Evolutionary conservation across 768 basidiomycete species (phyloP), one percentile per base, ranked within the genome.

Genomic region (Amanita fuliginea): DNA sequence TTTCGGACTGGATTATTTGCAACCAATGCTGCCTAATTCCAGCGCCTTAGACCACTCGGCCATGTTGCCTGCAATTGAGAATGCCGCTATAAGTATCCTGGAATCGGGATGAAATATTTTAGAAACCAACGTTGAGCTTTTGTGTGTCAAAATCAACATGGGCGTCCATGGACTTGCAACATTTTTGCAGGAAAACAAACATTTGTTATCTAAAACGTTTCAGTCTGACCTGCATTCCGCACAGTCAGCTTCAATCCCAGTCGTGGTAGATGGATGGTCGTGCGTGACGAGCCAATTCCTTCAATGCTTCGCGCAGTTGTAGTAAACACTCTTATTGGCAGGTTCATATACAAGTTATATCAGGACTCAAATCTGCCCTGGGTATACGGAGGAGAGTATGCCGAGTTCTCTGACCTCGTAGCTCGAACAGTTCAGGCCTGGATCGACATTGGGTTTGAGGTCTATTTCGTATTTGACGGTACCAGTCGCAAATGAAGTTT

Each of bases 261-360:
- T 89, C 52, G 81, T 92, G 7, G 76, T 91, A 44, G 88, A 92
- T 66, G 88, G 78, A 40, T 88, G 83, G 86, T 89, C 88, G 88
- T 91, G 62, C 80, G 88, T 81, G 40, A 36, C 19, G 43, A 35
- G 49, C 32, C 51, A 6, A 52, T 53, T 24, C 19, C 49, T n/a
- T n/a, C n/a, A n/a, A 1, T 22, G 52, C 22, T 48, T 36, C 54
- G 50, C 54, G 50, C 42, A 47, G n/a, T n/a, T n/a, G 4, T 49
- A 44, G 35, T 58, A 52, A 51, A 41, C 26, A 40, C 3, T n/a
- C 19, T 4, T 46, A 50, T 28, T n/a, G n/a, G n/a, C 53, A 91
- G 88, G 33, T 87, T 92, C 64, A 85, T 91, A 53, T 90, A 81
- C 60, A 73, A 77, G 54, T 51, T 90, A 18, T 72, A 84, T 52